Conservation (phyloP, 106 monocot species). For the Agapanthus africanus region DNA sequence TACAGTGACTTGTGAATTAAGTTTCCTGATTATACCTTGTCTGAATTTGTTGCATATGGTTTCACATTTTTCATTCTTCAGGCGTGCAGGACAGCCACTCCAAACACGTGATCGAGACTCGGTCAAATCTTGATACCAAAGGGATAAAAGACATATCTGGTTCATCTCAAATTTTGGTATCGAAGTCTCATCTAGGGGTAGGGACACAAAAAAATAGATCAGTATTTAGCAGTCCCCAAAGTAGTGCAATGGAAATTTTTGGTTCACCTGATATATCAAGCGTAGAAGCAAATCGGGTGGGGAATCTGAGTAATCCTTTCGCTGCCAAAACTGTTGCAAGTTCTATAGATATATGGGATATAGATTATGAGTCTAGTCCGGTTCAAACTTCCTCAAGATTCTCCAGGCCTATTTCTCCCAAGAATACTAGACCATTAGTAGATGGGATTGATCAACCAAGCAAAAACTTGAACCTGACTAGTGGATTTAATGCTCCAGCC, state of each 20-base stretch:
- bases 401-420: conserved; percentile 10
- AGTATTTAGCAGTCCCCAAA: conserved; percentile 11
- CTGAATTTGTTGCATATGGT: neutral
- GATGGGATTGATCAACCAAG: conserved; percentile 14
- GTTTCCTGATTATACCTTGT: neutral
- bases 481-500: conserved; percentile 7
- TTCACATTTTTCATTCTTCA: conserved; percentile 9
- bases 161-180: conserved; percentile 16
- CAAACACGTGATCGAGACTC: conserved; percentile 23
- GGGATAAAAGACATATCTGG: conserved; percentile 46
- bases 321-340: conserved; percentile 7
- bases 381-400: conserved; percentile 7
- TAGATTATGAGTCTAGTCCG: conserved; percentile 11
- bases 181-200: conserved; percentile 9
- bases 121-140: conserved; percentile 35
- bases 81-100: conserved; percentile 26
- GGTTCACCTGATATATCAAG: conserved; percentile 15
- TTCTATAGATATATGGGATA: conserved; percentile 5
- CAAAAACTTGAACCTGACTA: conserved; percentile 13
- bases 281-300: neutral
- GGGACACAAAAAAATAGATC: neutral
- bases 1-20: neutral
- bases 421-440: conserved; percentile 6
- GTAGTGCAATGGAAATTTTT: conserved; percentile 9
- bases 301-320: conserved; percentile 5